Conservation (phyloP, 169 alveolate genomes). For the Plasmodium cynomolgi region DNA sequence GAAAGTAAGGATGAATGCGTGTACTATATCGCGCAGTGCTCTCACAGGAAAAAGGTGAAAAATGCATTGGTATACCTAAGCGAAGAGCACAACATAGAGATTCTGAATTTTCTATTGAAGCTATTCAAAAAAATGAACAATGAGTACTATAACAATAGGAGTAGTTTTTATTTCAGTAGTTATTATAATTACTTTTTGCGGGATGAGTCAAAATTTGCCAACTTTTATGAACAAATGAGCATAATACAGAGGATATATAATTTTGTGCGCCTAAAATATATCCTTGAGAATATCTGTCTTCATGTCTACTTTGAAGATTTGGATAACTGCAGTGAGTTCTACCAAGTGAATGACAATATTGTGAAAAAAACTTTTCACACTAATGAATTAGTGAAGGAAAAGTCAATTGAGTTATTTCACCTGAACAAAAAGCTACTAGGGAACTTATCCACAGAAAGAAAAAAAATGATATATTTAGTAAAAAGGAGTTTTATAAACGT, state of each 20-base stretch:
- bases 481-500: constrained; percentile 37
- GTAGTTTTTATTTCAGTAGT: constrained; percentile 25
- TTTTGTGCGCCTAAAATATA: constrained; percentile 48
- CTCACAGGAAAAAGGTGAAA: constrained; percentile 49
- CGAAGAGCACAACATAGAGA: constrained; percentile 48
- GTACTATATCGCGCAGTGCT: constrained; percentile 12
- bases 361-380: constrained; percentile 11
- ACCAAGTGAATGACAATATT: constrained; percentile 4
- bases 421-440: constrained; percentile 13
- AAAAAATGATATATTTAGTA: constrained; percentile 12
- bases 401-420: constrained; percentile 31
- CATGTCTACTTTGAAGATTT: constrained; percentile 39
- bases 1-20: constrained; percentile 40
- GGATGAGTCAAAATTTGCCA: constrained; percentile 46
- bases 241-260: constrained; percentile 38
- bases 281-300: constrained; percentile 39
- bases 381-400: constrained; percentile 20
- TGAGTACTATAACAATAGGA: constrained; percentile 52
- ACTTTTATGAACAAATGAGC: constrained; percentile 51
- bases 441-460: constrained; percentile 12
- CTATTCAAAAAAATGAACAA: constrained; percentile 62
- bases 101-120: constrained; percentile 63
- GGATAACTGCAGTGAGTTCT: constrained; percentile 16
- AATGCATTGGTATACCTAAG: constrained; percentile 35
- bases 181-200: constrained; percentile 43